Evolutionary conservation across 192 early-diverging fungal genomes (phyloP), one percentile per base, ranked within the genome.

Genomic region (Coemansia sp.): DNA sequence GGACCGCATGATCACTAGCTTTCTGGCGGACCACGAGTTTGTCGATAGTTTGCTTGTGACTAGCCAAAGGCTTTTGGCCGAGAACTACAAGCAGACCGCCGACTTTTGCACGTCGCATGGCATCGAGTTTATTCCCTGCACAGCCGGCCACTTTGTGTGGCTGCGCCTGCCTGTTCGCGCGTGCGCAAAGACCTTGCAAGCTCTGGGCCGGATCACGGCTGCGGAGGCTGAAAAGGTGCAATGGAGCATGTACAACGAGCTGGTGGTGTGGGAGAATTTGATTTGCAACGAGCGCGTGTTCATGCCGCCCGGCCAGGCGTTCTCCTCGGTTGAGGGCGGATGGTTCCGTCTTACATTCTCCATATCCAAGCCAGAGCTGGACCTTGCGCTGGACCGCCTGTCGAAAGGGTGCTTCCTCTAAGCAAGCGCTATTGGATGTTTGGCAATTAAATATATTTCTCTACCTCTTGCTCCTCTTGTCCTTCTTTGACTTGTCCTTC

Each of bases 131-230:
- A 40, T 89, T 12, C 86, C 85, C 5, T 85, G 91, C 6, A 74
- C 88, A 27, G 89, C 88, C 0, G 92, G 89, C 17, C 90, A 89
- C 68, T 96, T 91, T 70, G 45, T 94, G 8, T 89, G 89, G 84
- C 63, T 93, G 37, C 64, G 60, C 19, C 15, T 83, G 38, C 75
- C 75, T 1, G 45, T 71, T 7, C 49, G 35, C 36, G 65, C 63
- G 1, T 71, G 72, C 36, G 53, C 56, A 31, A 77, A 74, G 36
- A 87, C 89, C 42, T 69, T 92, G 9, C 69, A 59, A 35, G 27
- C 54, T n/a, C 56, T 46, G 10, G 80, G 54, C 4, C 40, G 41
- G 0, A 36, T 67, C 19, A 40, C 54, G 17, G 49, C 53, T 24
- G 47, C 41, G 0, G 72, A 67, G 3, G 64, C 57, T 1, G 19